A percentile compares a stretch with the other conserved stretches of the same genome.
Conservation (phyloP, 768 basidiomycete genomes). For the Boletales sp. region DNA sequence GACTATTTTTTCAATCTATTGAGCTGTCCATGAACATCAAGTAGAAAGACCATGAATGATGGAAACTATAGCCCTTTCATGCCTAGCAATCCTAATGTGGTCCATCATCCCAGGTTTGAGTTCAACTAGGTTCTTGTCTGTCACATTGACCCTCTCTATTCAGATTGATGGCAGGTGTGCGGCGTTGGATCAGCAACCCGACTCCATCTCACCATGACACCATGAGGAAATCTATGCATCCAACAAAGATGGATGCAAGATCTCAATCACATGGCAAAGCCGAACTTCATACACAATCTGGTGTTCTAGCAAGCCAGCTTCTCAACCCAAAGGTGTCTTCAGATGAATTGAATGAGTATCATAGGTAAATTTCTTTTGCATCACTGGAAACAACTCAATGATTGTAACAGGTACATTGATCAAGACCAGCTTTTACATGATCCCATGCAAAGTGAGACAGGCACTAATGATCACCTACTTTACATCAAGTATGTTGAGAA, state of each 20-base stretch:
- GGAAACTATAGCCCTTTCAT: constrained; percentile 75
- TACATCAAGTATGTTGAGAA: constrained; percentile 53
- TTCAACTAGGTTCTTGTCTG: constrained; percentile 21
- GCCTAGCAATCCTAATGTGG: constrained; percentile 43
- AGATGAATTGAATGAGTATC: constrained; percentile 68
- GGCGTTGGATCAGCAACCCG: constrained; percentile 69
- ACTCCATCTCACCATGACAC: constrained; percentile 40
- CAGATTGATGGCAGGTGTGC: constrained; percentile 76
- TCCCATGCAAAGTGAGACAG: constrained; percentile 49
- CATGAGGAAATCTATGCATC: constrained; percentile 36
- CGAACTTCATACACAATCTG: constrained; percentile 37
- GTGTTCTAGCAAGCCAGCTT: constrained; percentile 51
- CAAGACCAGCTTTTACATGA: constrained; percentile 66
- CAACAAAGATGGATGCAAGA: constrained; percentile 24
- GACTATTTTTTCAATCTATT: not conserved
- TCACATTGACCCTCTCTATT: not conserved
- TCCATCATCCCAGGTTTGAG: constrained; percentile 38
- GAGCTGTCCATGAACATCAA: not conserved
- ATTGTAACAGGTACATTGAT: constrained; percentile 58
- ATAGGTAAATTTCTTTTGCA: constrained; percentile 43
- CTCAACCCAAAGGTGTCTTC: constrained; percentile 62
- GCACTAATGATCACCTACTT: constrained; percentile 54
- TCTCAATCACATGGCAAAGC: constrained; percentile 25
- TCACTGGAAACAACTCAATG: not conserved
- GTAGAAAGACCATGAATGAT: constrained; percentile 66